A percentile compares a stretch with the other conserved stretches of the same genome.
These are phyloP conservation scores for Vitis hybrid DNA, from an alignment of 177 flowering plant genomes.

Conservation along the genomic window DNA sequence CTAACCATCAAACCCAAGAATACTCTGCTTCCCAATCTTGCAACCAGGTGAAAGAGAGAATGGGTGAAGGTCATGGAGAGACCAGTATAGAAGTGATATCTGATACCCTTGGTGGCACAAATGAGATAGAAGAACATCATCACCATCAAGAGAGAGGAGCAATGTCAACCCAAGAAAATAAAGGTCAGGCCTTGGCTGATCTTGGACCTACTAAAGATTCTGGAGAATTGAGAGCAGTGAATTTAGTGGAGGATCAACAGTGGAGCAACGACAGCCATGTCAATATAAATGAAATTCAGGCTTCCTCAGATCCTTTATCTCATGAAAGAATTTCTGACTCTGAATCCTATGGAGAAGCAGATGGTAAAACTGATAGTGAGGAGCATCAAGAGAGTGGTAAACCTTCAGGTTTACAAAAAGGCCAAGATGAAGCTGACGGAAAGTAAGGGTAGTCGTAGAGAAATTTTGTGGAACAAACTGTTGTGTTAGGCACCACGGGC, in stretches of 20 bases:
- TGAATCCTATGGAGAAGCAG: background rate
- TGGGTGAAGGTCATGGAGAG: background rate
- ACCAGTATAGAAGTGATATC: background rate
- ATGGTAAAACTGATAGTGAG: background rate
- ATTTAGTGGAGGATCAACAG: constrained; percentile 1
- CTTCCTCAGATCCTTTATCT: background rate
- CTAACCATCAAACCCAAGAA: background rate
- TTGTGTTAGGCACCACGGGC: no score
- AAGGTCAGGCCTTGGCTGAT: background rate
- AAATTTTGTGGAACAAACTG: no score
- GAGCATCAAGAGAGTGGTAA: background rate
- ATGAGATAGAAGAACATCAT: background rate
- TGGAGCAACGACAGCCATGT: constrained; percentile 5
- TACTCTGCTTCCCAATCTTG: no score
- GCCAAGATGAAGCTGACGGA: background rate
- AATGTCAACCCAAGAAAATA: constrained; percentile 6
- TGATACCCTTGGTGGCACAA: no score
- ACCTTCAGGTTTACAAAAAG: background rate
- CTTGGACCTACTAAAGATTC: constrained; percentile 6
- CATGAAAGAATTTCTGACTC: constrained; percentile 9
- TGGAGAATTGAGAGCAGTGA: constrained; percentile 5
- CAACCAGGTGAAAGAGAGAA: background rate
- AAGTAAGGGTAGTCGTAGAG: no score
- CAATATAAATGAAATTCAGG: background rate
- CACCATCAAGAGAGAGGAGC: background rate